Percentiles rank a stretch among this genome's conserved stretches.
Evolutionary conservation across 1,139 yeast species (phyloP).

Genomic region (Yamadazyma diospyri): DNA sequence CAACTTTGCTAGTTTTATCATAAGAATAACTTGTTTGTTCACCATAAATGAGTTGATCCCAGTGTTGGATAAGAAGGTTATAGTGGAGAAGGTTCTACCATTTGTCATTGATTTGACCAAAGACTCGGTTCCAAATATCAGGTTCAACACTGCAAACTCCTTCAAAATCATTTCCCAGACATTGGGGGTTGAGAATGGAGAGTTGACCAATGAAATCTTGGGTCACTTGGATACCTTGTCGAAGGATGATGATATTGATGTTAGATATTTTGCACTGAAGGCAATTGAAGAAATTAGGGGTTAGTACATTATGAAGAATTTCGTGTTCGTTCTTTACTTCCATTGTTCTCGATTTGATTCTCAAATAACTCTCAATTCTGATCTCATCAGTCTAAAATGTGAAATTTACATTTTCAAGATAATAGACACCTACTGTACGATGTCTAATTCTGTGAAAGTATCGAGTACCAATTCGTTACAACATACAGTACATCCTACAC

Average conservation of each 20-base stretch:
- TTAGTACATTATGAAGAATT: no score
- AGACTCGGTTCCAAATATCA: conserved; percentile 89
- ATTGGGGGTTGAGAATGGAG: conserved; percentile 28
- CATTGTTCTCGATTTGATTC: no score
- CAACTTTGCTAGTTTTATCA: conserved; percentile 68
- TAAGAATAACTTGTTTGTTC: conserved; percentile 86
- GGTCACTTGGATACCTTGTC: conserved; percentile 64
- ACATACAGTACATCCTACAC: no score
- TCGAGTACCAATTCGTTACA: no score
- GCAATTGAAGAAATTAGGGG: conserved; percentile 26
- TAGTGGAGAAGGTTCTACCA: conserved; percentile 69
- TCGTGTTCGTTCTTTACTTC: no score
- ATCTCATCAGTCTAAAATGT: no score
- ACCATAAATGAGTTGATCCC: conserved; percentile 80
- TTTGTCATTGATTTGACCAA: conserved; percentile 66
- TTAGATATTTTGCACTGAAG: conserved; percentile 75
- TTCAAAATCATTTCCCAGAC: conserved; percentile 59
- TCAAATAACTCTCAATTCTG: no score
- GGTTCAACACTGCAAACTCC: conserved; percentile 92
- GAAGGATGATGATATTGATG: conserved; percentile 83
- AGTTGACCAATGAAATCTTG: conserved; percentile 53
- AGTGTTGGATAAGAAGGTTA: conserved; percentile 56
- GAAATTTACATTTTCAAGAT: no score
- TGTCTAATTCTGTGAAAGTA: no score
- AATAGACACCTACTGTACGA: no score